A percentile compares a stretch with the other conserved stretches of the same genome.
phyloP scores from a whole-genome alignment of 164 flowering plant species.

The Sedum album region DNA sequence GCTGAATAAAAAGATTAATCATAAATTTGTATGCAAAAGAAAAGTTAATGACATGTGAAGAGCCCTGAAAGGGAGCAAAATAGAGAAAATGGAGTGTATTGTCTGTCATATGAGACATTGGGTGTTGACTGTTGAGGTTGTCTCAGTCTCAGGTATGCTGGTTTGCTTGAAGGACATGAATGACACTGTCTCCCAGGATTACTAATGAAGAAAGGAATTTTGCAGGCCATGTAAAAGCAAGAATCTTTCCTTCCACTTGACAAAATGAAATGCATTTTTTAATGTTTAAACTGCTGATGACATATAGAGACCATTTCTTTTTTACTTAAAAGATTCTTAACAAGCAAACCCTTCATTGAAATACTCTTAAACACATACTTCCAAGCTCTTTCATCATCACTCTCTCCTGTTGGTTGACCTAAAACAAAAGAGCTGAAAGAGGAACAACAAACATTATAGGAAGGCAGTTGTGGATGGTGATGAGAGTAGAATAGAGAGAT shows the following conservation, averaged over 20 bases:
- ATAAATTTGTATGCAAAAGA: too few relatives aligned
- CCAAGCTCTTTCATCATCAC: background rate
- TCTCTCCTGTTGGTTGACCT: conserved; percentile 3
- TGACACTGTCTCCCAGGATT: background rate
- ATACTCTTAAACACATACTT: background rate
- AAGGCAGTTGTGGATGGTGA: background rate
- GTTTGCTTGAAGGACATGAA: background rate
- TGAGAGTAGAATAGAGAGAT: background rate
- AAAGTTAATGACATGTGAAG: background rate
- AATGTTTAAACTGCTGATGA: background rate
- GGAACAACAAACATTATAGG: too few relatives aligned
- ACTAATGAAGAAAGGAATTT: background rate
- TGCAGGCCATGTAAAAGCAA: background rate
- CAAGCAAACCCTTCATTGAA: conserved; percentile 1
- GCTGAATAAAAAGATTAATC: too few relatives aligned
- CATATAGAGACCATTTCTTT: background rate
- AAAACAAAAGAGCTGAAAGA: background rate
- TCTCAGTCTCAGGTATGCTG: background rate
- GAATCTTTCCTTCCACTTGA: background rate
- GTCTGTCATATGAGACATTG: background rate
- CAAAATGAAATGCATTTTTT: background rate
- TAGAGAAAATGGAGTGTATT: background rate
- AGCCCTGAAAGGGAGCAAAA: background rate
- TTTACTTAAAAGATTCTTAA: background rate
- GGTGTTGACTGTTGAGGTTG: background rate